Conservation (phyloP, 306 rosid species). For the Trifolium fragiferum region DNA sequence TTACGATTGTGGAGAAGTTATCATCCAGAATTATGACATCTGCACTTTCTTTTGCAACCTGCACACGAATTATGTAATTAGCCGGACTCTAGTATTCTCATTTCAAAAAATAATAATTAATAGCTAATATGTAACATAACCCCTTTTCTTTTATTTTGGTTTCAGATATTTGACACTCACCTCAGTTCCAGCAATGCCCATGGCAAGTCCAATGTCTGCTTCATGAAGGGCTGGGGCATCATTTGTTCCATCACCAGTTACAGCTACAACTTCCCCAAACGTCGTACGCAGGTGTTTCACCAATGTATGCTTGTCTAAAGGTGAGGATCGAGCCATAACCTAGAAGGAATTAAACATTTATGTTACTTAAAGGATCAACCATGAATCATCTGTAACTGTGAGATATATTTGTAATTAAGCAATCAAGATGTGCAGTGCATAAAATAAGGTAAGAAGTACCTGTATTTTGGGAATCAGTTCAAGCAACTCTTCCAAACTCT, state of each 20-base stretch:
- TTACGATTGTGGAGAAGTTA: slow-evolving; percentile 95
- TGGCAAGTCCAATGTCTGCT: slow-evolving; percentile 98
- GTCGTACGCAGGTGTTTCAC: slow-evolving; percentile 91
- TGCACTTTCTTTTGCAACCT: slow-evolving; percentile 99
- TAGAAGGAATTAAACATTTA: slow-evolving; percentile 37
- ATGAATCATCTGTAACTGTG: neutral
- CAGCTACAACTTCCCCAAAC: slow-evolving; percentile 92
- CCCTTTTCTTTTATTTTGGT: slow-evolving; percentile 10
- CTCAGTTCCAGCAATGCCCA: slow-evolving; percentile 99
- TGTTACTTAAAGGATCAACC: slow-evolving; percentile 40
- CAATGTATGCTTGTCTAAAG: slow-evolving; percentile 89
- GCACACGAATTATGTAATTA: slow-evolving; percentile 40
- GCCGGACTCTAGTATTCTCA: slow-evolving; percentile 15
- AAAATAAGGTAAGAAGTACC: slow-evolving; percentile 54
- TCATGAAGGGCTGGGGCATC: slow-evolving; percentile 99
- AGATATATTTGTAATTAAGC: slow-evolving; percentile 19
- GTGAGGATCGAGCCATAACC: slow-evolving; percentile 99
- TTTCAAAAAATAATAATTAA: neutral
- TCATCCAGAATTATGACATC: slow-evolving; percentile 96
- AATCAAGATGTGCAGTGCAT: slow-evolving; percentile 18
- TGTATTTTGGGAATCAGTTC: slow-evolving; percentile 88
- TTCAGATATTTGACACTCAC: slow-evolving; percentile 52
- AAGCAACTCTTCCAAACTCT: slow-evolving; percentile 68
- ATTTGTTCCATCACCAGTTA: slow-evolving; percentile 98
- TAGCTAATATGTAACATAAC: slow-evolving; percentile 11